phyloP scores from a whole-genome alignment of 164 flowering plant species.

The Chloranthus sessilifolius region DNA sequence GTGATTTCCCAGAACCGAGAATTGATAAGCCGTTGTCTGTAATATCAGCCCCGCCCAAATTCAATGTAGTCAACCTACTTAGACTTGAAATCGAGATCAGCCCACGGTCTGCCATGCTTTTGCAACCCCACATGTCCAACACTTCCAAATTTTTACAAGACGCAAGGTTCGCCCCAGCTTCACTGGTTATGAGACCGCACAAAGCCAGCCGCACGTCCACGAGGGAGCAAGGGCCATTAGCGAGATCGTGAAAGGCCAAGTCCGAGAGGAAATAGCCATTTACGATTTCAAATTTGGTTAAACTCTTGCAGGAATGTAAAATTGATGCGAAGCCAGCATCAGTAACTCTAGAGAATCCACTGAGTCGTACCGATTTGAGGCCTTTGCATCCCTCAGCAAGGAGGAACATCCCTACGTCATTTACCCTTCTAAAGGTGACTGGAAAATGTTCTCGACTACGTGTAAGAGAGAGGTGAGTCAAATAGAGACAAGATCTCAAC shows the following conservation, averaged over 20 bases:
- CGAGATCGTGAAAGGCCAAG: constrained; percentile 33
- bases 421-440: constrained; percentile 30
- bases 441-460: constrained; percentile 21
- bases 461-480: constrained; percentile 32
- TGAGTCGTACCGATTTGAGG: constrained; percentile 32
- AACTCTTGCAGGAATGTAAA: constrained; percentile 27
- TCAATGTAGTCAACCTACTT: constrained; percentile 20
- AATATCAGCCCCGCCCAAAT: constrained; percentile 35
- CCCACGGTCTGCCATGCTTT: constrained; percentile 33
- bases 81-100: constrained; percentile 25
- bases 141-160: constrained; percentile 27
- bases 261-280: constrained; percentile 31
- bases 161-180: constrained; percentile 27
- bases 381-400: constrained; percentile 33
- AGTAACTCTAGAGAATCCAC: constrained; percentile 44
- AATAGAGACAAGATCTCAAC: constrained; percentile 21
- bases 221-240: constrained; percentile 21
- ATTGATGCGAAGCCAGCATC: constrained; percentile 49
- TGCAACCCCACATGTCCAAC: constrained; percentile 34
- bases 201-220: constrained; percentile 30
- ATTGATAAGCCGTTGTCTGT: constrained; percentile 33
- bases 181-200: constrained; percentile 38
- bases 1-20: constrained; percentile 23
- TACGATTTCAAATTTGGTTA: constrained; percentile 37
- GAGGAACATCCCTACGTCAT: constrained; percentile 41